These are phyloP conservation scores for Cystobasidium pallidum DNA, from an alignment of 1,284 basidiomycete genomes.

Conservation along the genomic window DNA sequence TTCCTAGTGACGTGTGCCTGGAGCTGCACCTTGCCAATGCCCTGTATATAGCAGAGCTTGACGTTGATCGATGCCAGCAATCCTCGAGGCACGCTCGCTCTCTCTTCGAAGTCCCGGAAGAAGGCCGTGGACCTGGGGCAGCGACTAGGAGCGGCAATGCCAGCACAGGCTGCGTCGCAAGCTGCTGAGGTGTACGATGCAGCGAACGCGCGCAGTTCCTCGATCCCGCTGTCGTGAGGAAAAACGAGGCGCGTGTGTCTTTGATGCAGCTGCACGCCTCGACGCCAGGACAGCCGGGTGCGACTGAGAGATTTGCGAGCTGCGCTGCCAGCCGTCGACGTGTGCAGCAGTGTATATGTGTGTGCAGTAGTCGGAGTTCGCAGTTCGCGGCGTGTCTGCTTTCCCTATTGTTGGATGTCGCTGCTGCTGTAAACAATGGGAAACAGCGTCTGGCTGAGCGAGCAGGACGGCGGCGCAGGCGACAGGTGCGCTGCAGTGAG, in stretches of 20 bases:
- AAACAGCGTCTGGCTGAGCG: too few relatives aligned
- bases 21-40: not conserved
- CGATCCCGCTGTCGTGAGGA: not conserved
- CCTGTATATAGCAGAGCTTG: too few relatives aligned
- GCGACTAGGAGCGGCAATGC: not conserved
- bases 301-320: too few relatives aligned
- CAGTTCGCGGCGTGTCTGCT: not conserved
- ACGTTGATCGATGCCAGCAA: too few relatives aligned
- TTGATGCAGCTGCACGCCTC: too few relatives aligned
- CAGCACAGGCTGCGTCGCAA: not conserved
- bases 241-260: conserved; percentile 25
- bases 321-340: not conserved
- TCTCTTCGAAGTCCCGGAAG: conserved; percentile 11
- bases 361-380: too few relatives aligned
- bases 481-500: too few relatives aligned
- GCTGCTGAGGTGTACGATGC: not conserved
- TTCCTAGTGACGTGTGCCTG: not conserved
- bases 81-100: not conserved
- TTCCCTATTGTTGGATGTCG: too few relatives aligned
- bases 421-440: too few relatives aligned
- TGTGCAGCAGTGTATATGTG: too few relatives aligned
- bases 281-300: too few relatives aligned
- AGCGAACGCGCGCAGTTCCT: not conserved
- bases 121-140: not conserved
- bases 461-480: too few relatives aligned